Evolutionary conservation across 257 asterid species (phyloP), one percentile per base, ranked within the genome.

Genomic region (Misopates orontium): DNA sequence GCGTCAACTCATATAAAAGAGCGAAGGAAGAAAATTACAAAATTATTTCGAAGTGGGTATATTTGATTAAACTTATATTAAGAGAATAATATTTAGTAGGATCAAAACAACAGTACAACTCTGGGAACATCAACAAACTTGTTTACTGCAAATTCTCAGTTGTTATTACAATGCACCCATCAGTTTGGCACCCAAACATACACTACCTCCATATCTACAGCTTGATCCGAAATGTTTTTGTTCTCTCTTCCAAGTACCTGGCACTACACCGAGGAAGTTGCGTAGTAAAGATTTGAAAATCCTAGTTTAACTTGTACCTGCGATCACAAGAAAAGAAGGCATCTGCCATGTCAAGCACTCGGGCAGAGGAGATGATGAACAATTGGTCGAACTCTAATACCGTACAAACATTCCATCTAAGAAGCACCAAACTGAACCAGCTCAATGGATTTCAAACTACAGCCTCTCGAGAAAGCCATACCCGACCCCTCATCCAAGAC

Each of bases 131-230:
- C 65, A 62, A 45, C 40, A 45, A 62, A 16, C 70, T 54, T 62
- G 13, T 45, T 44, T 53, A 59, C 9, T 19, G 50, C 50, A 13
- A 61, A 31, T 15, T 9, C 42, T 16, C 23, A 11, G 50, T 51
- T 14, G 36, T 42, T 19, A 71, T 42, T 62, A 61, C 54, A 69
- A n/a, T 14, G 15, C 36, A 60, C 36, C 54, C 8, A 36, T 8
- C 45, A n/a, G n/a, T 39, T 21, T 36, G 54, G 54, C 41, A 42
- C 52, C 4, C 51, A 39, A n/a, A 56, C 15, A 17, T 8, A 13
- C 50, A 56, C 11, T 14, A 4, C 25, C 8, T 56, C 17, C 28
- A 32, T 66, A 72, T 73, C 73, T 67, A 60, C 70, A 73, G 13
- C 40, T 58, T 45, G 20, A 16, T 28, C 7, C 22, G 5, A 16